phyloP scores from a whole-genome alignment of 1,139 yeast species.

The Nadsonia starkeyi-henricii region DNA sequence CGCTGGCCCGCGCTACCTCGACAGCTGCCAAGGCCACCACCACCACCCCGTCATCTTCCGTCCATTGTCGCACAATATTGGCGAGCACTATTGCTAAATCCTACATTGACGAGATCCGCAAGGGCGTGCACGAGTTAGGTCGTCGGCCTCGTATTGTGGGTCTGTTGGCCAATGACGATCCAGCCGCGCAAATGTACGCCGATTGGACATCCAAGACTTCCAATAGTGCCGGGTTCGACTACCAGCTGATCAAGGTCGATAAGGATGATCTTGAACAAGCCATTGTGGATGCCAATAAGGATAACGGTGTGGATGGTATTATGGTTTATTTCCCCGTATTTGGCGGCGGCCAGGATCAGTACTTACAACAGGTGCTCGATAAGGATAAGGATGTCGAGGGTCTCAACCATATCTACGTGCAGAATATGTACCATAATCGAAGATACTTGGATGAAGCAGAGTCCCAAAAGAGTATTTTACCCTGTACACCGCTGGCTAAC shows the following conservation, averaged over 20 bases:
- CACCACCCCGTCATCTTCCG: no score
- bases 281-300: slow-evolving; percentile 68
- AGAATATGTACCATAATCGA: slow-evolving; percentile 85
- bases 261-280: slow-evolving; percentile 79
- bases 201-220: slow-evolving; percentile 92
- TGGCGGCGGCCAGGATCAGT: slow-evolving; percentile 89
- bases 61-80: slow-evolving; percentile 45
- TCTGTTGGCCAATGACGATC: slow-evolving; percentile 79
- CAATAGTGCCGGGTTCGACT: slow-evolving; percentile 68
- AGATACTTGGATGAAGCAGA: slow-evolving; percentile 61
- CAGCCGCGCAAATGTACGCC: slow-evolving; percentile 92
- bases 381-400: slow-evolving; percentile 94
- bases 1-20: no score
- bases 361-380: slow-evolving; percentile 77
- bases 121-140: slow-evolving; percentile 39
- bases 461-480: slow-evolving; percentile 66
- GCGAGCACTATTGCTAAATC: slow-evolving; percentile 82
- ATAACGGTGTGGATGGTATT: slow-evolving; percentile 70
- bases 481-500: slow-evolving; percentile 91
- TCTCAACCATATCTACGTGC: slow-evolving; percentile 75
- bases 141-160: slow-evolving; percentile 71
- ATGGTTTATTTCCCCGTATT: slow-evolving; percentile 97
- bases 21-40: background rate
- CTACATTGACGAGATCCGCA: slow-evolving; percentile 55
- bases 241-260: slow-evolving; percentile 58